Evolutionary conservation across 116 monocot genomes (phyloP).

Genomic region (Iris pallida): DNA sequence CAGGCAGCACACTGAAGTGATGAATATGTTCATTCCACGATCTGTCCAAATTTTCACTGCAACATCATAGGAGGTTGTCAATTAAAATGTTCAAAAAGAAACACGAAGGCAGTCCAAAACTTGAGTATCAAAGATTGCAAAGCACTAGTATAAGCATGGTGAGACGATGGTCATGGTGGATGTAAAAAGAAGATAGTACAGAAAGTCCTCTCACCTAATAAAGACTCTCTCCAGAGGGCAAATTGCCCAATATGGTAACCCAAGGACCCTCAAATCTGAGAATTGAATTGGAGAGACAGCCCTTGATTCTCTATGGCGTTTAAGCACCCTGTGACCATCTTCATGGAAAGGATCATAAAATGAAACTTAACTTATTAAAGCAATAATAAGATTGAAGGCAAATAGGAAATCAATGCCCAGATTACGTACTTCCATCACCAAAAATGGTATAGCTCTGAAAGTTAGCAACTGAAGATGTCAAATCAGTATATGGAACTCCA

Average conservation of each 20-base stretch:
- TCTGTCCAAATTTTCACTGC: conserved; percentile 19
- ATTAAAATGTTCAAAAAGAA: not conserved
- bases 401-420: not conserved
- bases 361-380: conserved; percentile 4
- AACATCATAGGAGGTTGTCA: conserved; percentile 17
- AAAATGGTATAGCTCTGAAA: conserved; percentile 37
- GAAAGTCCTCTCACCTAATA: conserved; percentile 35
- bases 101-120: not conserved
- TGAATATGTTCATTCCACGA: conserved; percentile 30
- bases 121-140: not conserved
- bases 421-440: conserved; percentile 55
- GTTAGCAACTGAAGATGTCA: conserved; percentile 54
- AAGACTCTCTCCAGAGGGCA: conserved; percentile 65
- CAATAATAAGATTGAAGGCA: not conserved
- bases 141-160: not conserved
- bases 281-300: conserved; percentile 34
- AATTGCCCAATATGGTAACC: conserved; percentile 71
- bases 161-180: not conserved
- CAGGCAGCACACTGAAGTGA: conserved; percentile 62
- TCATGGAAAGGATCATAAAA: conserved; percentile 8
- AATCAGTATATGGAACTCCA: conserved; percentile 35
- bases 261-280: conserved; percentile 60
- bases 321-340: conserved; percentile 63
- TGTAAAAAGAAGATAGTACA: not conserved
- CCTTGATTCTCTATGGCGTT: conserved; percentile 30